Conservation (phyloP, 2,329 filamentous ascomycete species). For the Fusarium sp. region DNA sequence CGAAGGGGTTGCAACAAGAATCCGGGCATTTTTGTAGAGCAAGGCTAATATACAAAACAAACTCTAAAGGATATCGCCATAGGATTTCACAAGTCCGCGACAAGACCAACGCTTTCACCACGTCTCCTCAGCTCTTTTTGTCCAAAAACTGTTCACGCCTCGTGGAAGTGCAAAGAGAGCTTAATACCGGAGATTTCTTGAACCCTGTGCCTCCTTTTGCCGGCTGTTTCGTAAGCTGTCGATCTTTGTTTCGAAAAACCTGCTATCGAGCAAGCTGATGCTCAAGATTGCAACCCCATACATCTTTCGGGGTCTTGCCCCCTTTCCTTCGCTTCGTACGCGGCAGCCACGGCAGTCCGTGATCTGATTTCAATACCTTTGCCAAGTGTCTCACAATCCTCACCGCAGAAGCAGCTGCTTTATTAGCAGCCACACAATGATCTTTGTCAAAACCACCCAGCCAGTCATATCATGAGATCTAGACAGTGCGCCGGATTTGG, state of each 20-base stretch:
- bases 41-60: not conserved
- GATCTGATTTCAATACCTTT: slow-evolving; percentile 12
- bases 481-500: slow-evolving; percentile 31
- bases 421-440: slow-evolving; percentile 29
- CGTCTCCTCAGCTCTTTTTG: not conserved
- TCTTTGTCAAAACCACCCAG: not conserved
- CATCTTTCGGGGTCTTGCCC: slow-evolving; percentile 6
- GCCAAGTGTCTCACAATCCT: slow-evolving; percentile 30
- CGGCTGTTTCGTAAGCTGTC: slow-evolving; percentile 4
- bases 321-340: slow-evolving; percentile 1
- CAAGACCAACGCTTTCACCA: not conserved
- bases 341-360: not conserved
- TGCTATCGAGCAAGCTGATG: slow-evolving; percentile 14
- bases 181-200: not conserved
- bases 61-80: not conserved
- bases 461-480: slow-evolving; percentile 24
- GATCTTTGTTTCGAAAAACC: slow-evolving; percentile 4
- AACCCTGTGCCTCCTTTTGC: not conserved
- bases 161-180: not conserved
- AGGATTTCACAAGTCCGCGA: not conserved
- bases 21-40: not conserved
- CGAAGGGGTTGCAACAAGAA: not conserved
- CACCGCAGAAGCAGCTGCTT: slow-evolving; percentile 5
- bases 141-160: not conserved
- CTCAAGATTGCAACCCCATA: slow-evolving; percentile 11